phyloP scores from a whole-genome alignment of 2,329 filamentous ascomycete genomes.

The Pseudodiploospora longispora region DNA sequence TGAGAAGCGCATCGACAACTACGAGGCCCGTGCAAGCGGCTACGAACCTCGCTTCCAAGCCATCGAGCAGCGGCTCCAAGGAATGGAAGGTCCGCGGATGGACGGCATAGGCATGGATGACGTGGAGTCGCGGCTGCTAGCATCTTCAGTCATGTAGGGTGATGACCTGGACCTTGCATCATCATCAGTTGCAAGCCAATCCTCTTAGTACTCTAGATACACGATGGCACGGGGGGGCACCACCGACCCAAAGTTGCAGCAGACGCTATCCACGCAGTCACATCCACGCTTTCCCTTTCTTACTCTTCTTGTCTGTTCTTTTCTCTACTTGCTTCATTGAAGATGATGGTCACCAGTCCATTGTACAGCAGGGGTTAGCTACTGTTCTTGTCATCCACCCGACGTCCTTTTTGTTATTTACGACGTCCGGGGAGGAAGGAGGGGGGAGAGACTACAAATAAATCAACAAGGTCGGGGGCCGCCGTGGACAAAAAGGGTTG shows the following conservation, averaged over 20 bases:
- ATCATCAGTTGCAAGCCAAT: too few relatives aligned
- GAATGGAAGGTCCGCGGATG: slow-evolving; percentile 34
- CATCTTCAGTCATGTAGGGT: slow-evolving; percentile 35
- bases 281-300: neutral
- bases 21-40: slow-evolving; percentile 37
- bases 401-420: too few relatives aligned
- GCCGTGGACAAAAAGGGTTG: slow-evolving; percentile 4
- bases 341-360: too few relatives aligned
- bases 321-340: neutral
- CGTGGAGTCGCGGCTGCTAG: slow-evolving; percentile 35
- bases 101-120: slow-evolving; percentile 37
- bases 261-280: neutral
- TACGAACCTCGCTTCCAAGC: slow-evolving; percentile 39
- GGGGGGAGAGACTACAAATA: neutral
- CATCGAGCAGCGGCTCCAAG: slow-evolving; percentile 33
- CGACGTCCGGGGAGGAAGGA: too few relatives aligned
- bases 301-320: neutral
- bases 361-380: too few relatives aligned
- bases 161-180: too few relatives aligned
- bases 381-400: too few relatives aligned
- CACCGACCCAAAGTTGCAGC: too few relatives aligned
- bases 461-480: neutral
- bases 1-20: slow-evolving; percentile 46
- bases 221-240: too few relatives aligned
- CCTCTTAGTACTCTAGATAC: too few relatives aligned